Evolutionary conservation across 2,329 filamentous ascomycete species (phyloP).

Genomic region (Phialophora chinensis): DNA sequence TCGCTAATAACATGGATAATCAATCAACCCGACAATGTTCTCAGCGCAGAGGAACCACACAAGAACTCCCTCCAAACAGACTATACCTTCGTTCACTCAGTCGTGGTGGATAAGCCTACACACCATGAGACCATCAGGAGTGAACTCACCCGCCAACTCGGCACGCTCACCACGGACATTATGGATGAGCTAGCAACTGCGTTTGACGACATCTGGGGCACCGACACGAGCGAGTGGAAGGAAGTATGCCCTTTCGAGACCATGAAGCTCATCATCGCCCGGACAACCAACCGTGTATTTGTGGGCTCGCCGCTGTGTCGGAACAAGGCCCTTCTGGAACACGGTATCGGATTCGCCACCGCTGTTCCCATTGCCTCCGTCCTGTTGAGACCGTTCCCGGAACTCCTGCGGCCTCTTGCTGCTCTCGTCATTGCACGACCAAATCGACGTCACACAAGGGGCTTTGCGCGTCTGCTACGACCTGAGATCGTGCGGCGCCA

Average conservation of each 20-base stretch:
- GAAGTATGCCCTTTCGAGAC: constrained; percentile 47
- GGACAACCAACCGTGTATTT: constrained; percentile 53
- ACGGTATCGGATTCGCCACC: constrained; percentile 58
- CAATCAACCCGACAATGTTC: constrained; percentile 50
- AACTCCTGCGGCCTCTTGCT: constrained; percentile 58
- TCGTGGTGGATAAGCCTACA: constrained; percentile 47
- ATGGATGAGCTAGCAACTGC: constrained; percentile 47
- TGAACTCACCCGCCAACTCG: constrained; percentile 49
- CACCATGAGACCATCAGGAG: constrained; percentile 52
- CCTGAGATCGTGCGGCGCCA: constrained; percentile 60
- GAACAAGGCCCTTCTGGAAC: constrained; percentile 50
- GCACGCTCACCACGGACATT: constrained; percentile 46
- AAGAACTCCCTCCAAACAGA: constrained; percentile 48
- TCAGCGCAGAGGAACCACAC: constrained; percentile 47
- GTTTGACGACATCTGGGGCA: constrained; percentile 47
- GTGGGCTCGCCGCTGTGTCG: constrained; percentile 52
- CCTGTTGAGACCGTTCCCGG: constrained; percentile 56
- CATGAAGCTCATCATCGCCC: constrained; percentile 48
- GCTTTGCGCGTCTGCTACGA: constrained; percentile 50
- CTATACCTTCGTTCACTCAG: constrained; percentile 47
- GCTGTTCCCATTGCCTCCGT: constrained; percentile 56
- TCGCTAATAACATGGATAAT: constrained; percentile 50
- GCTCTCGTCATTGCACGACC: constrained; percentile 52
- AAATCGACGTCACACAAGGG: constrained; percentile 57
- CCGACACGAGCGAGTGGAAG: constrained; percentile 47